Conservation (phyloP, 2,329 filamentous ascomycete species). For the Colletotrichum camelliae region DNA sequence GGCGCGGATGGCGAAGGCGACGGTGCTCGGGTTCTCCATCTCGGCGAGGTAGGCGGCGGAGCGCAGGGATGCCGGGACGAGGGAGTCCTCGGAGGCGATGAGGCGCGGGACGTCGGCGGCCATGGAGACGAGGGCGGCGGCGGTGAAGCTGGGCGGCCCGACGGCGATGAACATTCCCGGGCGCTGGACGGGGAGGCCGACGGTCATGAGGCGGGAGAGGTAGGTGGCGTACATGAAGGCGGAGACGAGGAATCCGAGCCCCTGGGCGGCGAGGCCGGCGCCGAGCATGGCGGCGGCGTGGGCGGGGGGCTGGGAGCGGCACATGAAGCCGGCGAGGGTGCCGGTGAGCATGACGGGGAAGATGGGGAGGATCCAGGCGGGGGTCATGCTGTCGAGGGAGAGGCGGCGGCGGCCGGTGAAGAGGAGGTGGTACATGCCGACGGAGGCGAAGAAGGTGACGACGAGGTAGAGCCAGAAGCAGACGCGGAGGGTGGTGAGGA, state of each 20-base stretch:
- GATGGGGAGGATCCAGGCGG: conserved; percentile 66
- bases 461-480: conserved; percentile 68
- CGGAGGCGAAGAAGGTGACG: conserved; percentile 55
- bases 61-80: conserved; percentile 5
- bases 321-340: conserved; percentile 61
- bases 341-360: conserved; percentile 69
- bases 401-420: conserved; percentile 53
- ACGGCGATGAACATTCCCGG: conserved; percentile 71
- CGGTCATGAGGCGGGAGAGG: conserved; percentile 62
- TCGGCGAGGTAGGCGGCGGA: conserved; percentile 3
- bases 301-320: conserved; percentile 49
- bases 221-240: conserved; percentile 66
- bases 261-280: conserved; percentile 65
- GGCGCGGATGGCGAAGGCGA: conserved; percentile 17
- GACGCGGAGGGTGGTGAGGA: conserved; percentile 56
- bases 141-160: conserved; percentile 58
- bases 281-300: conserved; percentile 59
- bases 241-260: conserved; percentile 63
- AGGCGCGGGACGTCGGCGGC: conserved; percentile 5
- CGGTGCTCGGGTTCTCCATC: conserved; percentile 3
- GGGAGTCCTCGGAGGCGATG: not conserved
- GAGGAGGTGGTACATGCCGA: conserved; percentile 63
- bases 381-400: conserved; percentile 58
- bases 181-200: conserved; percentile 59
- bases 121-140: conserved; percentile 33